Percentiles rank a stretch among this genome's conserved stretches.
Evolutionary conservation across 768 basidiomycete genomes (phyloP).

Genomic region (Termitomyces sp.): DNA sequence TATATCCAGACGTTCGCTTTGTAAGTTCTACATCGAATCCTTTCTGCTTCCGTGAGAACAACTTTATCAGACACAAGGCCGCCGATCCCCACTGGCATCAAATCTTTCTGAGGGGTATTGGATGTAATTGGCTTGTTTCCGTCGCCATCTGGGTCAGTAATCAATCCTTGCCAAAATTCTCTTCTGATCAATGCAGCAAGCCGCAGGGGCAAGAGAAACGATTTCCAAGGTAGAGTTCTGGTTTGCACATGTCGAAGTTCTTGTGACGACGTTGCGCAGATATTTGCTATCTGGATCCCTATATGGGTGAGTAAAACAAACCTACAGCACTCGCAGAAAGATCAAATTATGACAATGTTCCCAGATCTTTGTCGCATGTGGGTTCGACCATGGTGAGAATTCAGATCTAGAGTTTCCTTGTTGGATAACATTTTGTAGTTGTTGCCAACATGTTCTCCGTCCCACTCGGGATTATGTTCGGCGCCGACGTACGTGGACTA

Average conservation of each 20-base stretch:
- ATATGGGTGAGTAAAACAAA: conserved; percentile 48
- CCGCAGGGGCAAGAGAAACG: conserved; percentile 59
- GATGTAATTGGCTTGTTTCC: conserved; percentile 73
- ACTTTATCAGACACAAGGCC: conserved; percentile 48
- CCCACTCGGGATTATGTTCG: conserved; percentile 66
- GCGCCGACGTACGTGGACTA: conserved; percentile 46
- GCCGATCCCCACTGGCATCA: conserved; percentile 63
- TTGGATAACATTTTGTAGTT: conserved; percentile 3
- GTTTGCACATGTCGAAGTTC: background rate
- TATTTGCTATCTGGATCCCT: conserved; percentile 65
- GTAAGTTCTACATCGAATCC: conserved; percentile 33
- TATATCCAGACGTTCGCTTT: conserved; percentile 51
- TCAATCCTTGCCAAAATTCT: background rate
- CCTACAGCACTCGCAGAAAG: background rate
- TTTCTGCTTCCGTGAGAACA: background rate
- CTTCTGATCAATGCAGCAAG: conserved; percentile 42
- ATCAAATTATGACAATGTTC: background rate
- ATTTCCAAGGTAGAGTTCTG: conserved; percentile 48
- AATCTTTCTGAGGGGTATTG: conserved; percentile 68
- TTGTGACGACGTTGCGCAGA: conserved; percentile 22
- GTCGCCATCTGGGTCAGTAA: conserved; percentile 64
- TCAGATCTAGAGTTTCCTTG: background rate
- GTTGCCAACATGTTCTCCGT: conserved; percentile 72
- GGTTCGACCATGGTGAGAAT: conserved; percentile 56
- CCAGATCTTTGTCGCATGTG: conserved; percentile 65